Conservation (phyloP, 2,329 filamentous ascomycete species). For the Trichoderma aggressivum region DNA sequence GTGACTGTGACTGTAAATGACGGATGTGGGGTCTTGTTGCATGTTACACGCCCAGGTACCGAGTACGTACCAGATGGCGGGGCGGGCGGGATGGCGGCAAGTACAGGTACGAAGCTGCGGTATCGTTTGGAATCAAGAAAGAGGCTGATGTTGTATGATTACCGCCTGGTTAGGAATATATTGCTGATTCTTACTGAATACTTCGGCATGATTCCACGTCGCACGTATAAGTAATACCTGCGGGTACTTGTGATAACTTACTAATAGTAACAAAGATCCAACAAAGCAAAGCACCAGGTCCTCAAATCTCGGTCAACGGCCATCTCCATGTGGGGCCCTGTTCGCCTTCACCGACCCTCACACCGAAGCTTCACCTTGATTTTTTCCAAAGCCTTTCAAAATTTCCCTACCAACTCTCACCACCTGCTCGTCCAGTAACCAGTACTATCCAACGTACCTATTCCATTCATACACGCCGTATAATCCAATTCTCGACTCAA, state of each 20-base stretch:
- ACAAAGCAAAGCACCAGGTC: neutral
- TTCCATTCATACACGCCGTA: neutral
- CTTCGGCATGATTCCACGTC: neutral
- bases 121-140: neutral
- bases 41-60: neutral
- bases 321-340: neutral
- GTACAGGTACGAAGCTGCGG: neutral
- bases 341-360: neutral
- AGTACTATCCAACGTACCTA: neutral
- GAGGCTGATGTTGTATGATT: neutral
- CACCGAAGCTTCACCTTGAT: constrained; percentile 21
- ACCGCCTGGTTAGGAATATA: no score
- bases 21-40: constrained; percentile 6
- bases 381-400: constrained; percentile 18
- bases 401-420: neutral
- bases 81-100: neutral
- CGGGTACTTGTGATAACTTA: no score
- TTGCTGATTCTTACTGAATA: neutral
- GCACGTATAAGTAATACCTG: no score
- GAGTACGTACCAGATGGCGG: neutral
- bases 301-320: neutral
- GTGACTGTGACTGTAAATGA: neutral
- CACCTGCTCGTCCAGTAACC: neutral
- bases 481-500: neutral
- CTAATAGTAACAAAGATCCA: no score